Percentiles rank a stretch among this genome's conserved stretches.
Conservation (phyloP, 1,284 basidiomycete genomes). For the Ustilago bromivora region DNA sequence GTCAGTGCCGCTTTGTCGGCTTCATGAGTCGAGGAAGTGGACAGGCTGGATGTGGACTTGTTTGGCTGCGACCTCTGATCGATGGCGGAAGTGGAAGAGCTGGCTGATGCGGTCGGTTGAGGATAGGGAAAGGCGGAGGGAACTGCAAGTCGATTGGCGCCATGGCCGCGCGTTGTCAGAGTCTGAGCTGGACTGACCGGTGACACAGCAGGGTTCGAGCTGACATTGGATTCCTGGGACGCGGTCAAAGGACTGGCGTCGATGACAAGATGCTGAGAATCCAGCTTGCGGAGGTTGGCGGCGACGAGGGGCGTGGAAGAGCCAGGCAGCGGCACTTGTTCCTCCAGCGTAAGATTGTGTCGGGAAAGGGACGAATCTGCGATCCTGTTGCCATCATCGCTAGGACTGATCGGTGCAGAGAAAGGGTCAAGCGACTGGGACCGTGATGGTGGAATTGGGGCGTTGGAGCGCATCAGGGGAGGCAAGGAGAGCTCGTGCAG, state of each 20-base stretch:
- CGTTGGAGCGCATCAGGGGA: constrained; percentile 36
- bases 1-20: constrained; percentile 14
- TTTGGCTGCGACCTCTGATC: constrained; percentile 22
- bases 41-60: constrained; percentile 33
- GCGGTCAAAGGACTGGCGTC: not conserved
- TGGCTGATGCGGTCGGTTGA: constrained; percentile 12
- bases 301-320: constrained; percentile 18
- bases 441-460: constrained; percentile 40
- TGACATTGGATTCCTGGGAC: constrained; percentile 4
- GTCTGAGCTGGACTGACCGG: constrained; percentile 14
- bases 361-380: not conserved
- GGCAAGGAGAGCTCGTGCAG: constrained; percentile 18
- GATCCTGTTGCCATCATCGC: not conserved
- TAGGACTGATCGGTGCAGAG: constrained; percentile 13
- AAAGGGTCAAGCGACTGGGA: constrained; percentile 41
- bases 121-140: constrained; percentile 11
- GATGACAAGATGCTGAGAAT: constrained; percentile 18
- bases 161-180: constrained; percentile 15
- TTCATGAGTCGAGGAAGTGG: constrained; percentile 20
- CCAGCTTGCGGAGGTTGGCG: constrained; percentile 38
- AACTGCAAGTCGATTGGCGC: constrained; percentile 6
- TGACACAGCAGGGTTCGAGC: constrained; percentile 12
- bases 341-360: not conserved
- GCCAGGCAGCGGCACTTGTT: not conserved
- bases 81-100: constrained; percentile 28